Conservation (phyloP, 2,329 filamentous ascomycete genomes). For the Ceratocystis diversiconidia region DNA sequence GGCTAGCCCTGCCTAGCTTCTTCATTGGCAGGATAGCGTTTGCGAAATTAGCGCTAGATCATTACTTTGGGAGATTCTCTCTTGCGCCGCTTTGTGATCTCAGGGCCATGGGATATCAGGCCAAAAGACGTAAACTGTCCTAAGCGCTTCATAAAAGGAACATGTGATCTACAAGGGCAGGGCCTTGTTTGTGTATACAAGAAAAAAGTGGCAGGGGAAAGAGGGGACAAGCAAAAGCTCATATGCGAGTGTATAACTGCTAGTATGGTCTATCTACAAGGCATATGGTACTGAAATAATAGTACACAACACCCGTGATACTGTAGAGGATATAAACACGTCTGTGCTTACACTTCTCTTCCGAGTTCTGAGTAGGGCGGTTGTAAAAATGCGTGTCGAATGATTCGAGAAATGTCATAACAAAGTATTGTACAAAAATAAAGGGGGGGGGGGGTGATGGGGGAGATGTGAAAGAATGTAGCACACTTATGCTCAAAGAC, state of each 20-base stretch:
- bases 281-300: constrained; percentile 7
- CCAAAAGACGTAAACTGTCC: constrained; percentile 51
- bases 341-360: background rate
- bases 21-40: background rate
- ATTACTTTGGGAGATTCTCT: constrained; percentile 27
- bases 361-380: background rate
- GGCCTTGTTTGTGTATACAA: background rate
- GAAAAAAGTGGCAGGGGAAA: background rate
- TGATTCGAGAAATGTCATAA: constrained; percentile 12
- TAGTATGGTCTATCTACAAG: constrained; percentile 21
- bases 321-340: constrained; percentile 6
- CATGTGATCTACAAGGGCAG: background rate
- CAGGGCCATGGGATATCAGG: constrained; percentile 34
- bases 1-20: background rate
- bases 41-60: background rate
- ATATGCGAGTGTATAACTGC: constrained; percentile 17
- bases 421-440: constrained; percentile 13
- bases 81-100: constrained; percentile 50
- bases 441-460: background rate
- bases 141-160: constrained; percentile 21
- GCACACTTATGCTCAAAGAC: background rate
- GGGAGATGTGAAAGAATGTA: background rate
- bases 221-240: too few species aligned
- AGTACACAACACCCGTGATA: constrained; percentile 19
- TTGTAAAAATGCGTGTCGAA: background rate